Evolutionary conservation across 768 basidiomycete genomes (phyloP).

Genomic region (Suillus occidentalis): DNA sequence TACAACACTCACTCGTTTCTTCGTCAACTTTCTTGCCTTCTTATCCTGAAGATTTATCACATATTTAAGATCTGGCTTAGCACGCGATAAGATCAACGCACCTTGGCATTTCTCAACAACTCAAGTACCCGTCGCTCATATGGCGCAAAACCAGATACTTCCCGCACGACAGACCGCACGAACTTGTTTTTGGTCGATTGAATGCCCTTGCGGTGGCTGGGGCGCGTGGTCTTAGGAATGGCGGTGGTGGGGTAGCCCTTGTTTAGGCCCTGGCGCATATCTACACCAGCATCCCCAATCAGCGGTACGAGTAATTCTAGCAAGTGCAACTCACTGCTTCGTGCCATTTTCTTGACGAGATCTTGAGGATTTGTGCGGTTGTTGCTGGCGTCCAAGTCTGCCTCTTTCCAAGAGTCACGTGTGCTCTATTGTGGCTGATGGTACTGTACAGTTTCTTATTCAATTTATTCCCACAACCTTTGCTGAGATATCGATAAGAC

Average conservation of each 20-base stretch:
- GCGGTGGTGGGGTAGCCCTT: slow-evolving; percentile 87
- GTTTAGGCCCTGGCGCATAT: slow-evolving; percentile 83
- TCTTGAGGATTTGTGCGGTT: slow-evolving; percentile 46
- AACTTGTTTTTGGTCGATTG: slow-evolving; percentile 90
- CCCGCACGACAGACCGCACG: slow-evolving; percentile 89
- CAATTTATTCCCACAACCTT: slow-evolving; percentile 20
- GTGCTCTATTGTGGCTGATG: slow-evolving; percentile 49
- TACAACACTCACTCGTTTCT: slow-evolving; percentile 85
- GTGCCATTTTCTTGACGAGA: slow-evolving; percentile 64
- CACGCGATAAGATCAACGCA: slow-evolving; percentile 36
- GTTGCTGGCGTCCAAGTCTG: slow-evolving; percentile 24
- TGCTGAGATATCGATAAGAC: neutral
- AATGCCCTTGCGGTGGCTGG: slow-evolving; percentile 91
- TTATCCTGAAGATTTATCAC: slow-evolving; percentile 67
- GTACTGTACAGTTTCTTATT: slow-evolving; percentile 55
- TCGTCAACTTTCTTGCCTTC: slow-evolving; percentile 98
- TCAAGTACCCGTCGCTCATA: slow-evolving; percentile 99
- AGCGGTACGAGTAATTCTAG: neutral
- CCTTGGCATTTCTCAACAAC: slow-evolving; percentile 96
- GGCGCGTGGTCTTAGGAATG: slow-evolving; percentile 71
- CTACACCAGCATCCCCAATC: slow-evolving; percentile 40
- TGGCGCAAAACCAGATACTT: slow-evolving; percentile 96
- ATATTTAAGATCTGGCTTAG: slow-evolving; percentile 3
- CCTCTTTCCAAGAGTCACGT: slow-evolving; percentile 26
- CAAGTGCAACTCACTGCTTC: slow-evolving; percentile 60